Percentiles rank a stretch among this genome's conserved stretches.
Conservation (phyloP, 805 yeast species). For the Hanseniaspora jakobsenii region DNA sequence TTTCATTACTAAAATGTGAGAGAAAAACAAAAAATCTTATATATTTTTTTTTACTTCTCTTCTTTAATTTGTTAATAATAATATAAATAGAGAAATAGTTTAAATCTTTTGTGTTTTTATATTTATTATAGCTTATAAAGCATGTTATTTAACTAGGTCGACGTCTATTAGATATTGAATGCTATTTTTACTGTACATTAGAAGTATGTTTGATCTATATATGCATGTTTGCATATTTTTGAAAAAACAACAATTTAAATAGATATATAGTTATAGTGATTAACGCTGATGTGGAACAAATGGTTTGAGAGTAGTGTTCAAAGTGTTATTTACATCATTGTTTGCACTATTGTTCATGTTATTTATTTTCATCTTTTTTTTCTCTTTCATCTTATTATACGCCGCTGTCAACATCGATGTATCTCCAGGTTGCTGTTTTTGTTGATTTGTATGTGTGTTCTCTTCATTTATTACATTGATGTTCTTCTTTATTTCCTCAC, state of each 20-base stretch:
- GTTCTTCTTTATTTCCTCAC: neutral
- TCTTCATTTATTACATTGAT: too few relatives aligned
- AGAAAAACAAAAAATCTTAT: neutral
- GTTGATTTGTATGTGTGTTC: neutral
- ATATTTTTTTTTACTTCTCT: neutral
- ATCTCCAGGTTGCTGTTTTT: constrained; percentile 1
- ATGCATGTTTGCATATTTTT: too few relatives aligned
- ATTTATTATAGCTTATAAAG: too few relatives aligned
- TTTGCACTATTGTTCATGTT: neutral
- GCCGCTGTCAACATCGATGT: constrained; percentile 12
- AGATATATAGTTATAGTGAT: too few relatives aligned
- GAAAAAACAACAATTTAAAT: too few relatives aligned
- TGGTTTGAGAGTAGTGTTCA: constrained; percentile 2
- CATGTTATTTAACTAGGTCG: too few relatives aligned
- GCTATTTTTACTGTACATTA: neutral
- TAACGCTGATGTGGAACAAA: constrained; percentile 13
- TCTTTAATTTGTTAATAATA: too few relatives aligned
- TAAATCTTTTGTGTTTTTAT: too few relatives aligned
- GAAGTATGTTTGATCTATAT: too few relatives aligned
- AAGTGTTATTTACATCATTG: too few relatives aligned
- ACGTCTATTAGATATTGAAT: neutral
- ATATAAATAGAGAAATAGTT: too few relatives aligned
- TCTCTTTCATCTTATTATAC: constrained; percentile 8
- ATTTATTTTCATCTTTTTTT: too few relatives aligned
- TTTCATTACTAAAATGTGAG: constrained; percentile 21